phyloP scores from a whole-genome alignment of 257 asterid species.

The Pogostemon cablin region DNA sequence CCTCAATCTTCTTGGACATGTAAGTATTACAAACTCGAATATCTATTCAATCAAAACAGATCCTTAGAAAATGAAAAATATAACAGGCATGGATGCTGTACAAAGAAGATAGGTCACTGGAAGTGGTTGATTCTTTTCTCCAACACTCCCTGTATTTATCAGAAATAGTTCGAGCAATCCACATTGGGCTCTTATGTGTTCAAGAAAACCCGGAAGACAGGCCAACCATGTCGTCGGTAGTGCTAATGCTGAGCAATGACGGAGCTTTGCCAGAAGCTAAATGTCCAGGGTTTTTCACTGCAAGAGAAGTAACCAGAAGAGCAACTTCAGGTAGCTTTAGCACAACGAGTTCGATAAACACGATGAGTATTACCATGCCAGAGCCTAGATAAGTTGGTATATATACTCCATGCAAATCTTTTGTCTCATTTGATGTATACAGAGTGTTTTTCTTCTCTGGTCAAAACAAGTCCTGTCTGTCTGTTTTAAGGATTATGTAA shows the following conservation, averaged over 20 bases:
- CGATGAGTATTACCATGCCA: not conserved
- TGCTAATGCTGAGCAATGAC: constrained; percentile 34
- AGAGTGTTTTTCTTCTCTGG: too few species aligned
- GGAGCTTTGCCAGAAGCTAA: constrained; percentile 28
- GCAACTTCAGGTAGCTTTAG: not conserved
- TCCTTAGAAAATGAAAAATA: not conserved
- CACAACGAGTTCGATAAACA: not conserved
- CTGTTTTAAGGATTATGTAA: too few species aligned
- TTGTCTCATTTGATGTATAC: too few species aligned
- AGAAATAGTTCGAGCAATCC: not conserved
- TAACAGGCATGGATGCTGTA: constrained; percentile 42
- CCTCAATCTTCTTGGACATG: not conserved
- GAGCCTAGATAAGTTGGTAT: not conserved
- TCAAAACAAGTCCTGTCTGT: too few species aligned
- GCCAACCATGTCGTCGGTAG: constrained; percentile 36
- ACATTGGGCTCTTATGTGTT: constrained; percentile 18
- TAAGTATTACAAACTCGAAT: not conserved
- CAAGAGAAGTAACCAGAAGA: not conserved
- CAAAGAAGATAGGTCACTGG: constrained; percentile 32
- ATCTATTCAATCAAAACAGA: not conserved
- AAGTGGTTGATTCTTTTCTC: constrained; percentile 23
- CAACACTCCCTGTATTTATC: not conserved
- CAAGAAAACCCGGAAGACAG: constrained; percentile 12
- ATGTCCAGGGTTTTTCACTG: not conserved
- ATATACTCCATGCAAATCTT: not conserved